Evolutionary conservation across 2,329 filamentous ascomycete genomes (phyloP), one percentile per base, ranked within the genome.

Genomic region (Sporothrix sp.): DNA sequence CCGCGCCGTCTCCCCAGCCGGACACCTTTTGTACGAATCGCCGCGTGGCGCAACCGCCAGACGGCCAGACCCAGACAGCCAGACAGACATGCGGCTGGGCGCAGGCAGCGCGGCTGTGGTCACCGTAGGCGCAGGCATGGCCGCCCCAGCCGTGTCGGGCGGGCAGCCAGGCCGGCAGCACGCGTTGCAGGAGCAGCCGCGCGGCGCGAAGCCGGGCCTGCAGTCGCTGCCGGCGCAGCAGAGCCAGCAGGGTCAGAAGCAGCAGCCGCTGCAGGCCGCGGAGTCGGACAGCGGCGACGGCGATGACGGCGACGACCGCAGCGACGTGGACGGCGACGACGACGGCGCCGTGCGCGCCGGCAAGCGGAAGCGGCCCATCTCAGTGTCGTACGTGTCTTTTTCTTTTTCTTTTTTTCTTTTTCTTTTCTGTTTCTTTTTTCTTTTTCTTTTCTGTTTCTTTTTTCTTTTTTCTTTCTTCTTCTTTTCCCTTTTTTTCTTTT

Each of bases 321-420:
- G 52, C 48, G 48, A 78, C 28, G 66, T 63, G 51, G 65, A 68
- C 55, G 76, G 73, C 60, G 67, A 70, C 47, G 59, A 65, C 50
- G 71, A 75, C 38, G 69, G 71, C 52, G 69, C 73, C 20, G 63
- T 63, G 27, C 69, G 68, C 48, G 67, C 63, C 54, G 71, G 74
- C 52, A 82, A 82, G 64, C 74, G 78, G 55, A 82, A 81, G 63
- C 71, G 78, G 52, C 75, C 76, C 53, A 71, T 79, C 45, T 79
- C 77, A 53, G 77, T 80, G 54, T 80, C 77, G 77, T 81, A 71
- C 59, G 71, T 71, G n/a, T 21, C 11, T 14, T 46, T 2, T 32
- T 20, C 16, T 43, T 37, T 54, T 30, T 18, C 36, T 48, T 27
- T 27, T 25, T 23, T 30, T n/a, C 16, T 33, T 7, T 20, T 2